Percentiles rank a stretch among this genome's conserved stretches.
phyloP scores from a whole-genome alignment of 2,329 filamentous ascomycete genomes.

The Penicillium thymicola region DNA sequence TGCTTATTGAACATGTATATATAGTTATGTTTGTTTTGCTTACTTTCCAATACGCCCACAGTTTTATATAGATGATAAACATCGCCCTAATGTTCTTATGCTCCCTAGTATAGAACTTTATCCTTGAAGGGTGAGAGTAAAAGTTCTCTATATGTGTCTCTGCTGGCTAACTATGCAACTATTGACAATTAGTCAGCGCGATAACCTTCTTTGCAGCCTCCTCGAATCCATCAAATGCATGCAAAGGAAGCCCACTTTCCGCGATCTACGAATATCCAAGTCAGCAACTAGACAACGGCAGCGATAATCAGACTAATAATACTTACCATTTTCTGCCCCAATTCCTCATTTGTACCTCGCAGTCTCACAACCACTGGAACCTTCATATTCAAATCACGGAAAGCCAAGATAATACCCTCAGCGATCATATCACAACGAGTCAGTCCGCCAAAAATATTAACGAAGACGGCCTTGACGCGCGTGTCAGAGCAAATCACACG shows the following conservation, averaged over 20 bases:
- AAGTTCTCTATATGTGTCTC: too few relatives aligned
- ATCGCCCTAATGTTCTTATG: too few relatives aligned
- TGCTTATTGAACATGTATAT: too few relatives aligned
- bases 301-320: slow-evolving; percentile 4
- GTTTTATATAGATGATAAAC: too few relatives aligned
- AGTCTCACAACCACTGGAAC: slow-evolving; percentile 75
- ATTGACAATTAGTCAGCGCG: slow-evolving; percentile 12
- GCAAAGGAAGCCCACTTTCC: slow-evolving; percentile 64
- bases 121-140: too few relatives aligned
- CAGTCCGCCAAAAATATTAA: slow-evolving; percentile 69
- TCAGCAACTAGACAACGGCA: slow-evolving; percentile 8
- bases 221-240: slow-evolving; percentile 72
- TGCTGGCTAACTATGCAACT: background rate
- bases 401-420: slow-evolving; percentile 68
- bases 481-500: slow-evolving; percentile 68
- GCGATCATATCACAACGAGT: slow-evolving; percentile 81
- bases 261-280: slow-evolving; percentile 48
- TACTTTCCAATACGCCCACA: too few relatives aligned
- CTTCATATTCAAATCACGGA: slow-evolving; percentile 63
- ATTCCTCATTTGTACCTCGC: slow-evolving; percentile 69
- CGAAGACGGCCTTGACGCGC: slow-evolving; percentile 68
- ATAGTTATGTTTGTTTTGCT: too few relatives aligned
- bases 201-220: slow-evolving; percentile 67
- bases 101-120: too few relatives aligned
- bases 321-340: slow-evolving; percentile 62